phyloP scores from a whole-genome alignment of 176 grass and related monocot genomes.

The Oryza australiensis region DNA sequence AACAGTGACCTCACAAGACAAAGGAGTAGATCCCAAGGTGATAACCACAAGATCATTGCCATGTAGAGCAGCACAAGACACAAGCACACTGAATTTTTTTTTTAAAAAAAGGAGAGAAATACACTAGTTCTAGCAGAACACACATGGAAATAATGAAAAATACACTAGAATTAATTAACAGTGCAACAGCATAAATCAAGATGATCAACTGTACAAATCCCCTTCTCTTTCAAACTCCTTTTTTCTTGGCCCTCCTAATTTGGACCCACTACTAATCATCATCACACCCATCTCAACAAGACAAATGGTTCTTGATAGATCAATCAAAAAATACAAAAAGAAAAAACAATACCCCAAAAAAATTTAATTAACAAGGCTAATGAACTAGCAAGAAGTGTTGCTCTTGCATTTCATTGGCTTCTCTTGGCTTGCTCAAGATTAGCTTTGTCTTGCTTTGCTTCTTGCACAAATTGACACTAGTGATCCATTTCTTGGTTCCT shows the following conservation, averaged over 20 bases:
- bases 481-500: conserved; percentile 11
- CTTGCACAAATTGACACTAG: conserved; percentile 29
- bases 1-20: not conserved
- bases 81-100: not conserved
- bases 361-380: conserved; percentile 22
- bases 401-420: conserved; percentile 53
- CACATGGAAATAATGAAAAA: not conserved
- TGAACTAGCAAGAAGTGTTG: conserved; percentile 37
- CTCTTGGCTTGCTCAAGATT: not conserved
- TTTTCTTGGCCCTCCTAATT: conserved; percentile 41
- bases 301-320: conserved; percentile 47
- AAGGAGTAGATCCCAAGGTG: not conserved
- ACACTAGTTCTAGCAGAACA: not conserved
- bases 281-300: conserved; percentile 56
- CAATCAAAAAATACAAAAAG: conserved; percentile 30
- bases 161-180: conserved; percentile 28
- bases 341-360: conserved; percentile 34
- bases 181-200: conserved; percentile 47
- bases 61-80: not conserved
- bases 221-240: conserved; percentile 17
- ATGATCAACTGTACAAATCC: conserved; percentile 52
- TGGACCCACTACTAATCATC: conserved; percentile 51
- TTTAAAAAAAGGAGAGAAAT: not conserved
- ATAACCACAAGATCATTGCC: conserved; percentile 2
- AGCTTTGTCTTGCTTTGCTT: conserved; percentile 15